These are phyloP conservation scores for Quercus parvula DNA, from an alignment of 306 rosid species.

Conservation along the genomic window DNA sequence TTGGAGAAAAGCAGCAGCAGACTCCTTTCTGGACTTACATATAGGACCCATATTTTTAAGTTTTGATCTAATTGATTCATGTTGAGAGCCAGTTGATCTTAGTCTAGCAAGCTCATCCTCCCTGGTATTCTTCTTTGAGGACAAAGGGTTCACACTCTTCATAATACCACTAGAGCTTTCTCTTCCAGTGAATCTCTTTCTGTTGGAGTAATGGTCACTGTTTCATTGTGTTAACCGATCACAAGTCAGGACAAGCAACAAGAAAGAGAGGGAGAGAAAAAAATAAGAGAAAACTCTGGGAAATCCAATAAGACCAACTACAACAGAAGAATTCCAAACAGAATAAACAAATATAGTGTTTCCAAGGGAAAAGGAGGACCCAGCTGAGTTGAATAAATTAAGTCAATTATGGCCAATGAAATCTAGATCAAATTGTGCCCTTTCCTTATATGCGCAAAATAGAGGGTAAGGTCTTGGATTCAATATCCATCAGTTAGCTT, in stretches of 20 bases:
- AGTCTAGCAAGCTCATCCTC: constrained; percentile 11
- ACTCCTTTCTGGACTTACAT: constrained; percentile 16
- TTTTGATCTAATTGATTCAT: constrained; percentile 7
- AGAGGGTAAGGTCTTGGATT: too few species aligned
- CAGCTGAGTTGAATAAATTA: background rate
- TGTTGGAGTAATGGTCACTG: background rate
- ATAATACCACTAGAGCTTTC: background rate
- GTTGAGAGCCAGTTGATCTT: background rate
- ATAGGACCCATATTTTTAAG: constrained; percentile 4
- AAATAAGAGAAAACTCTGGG: background rate
- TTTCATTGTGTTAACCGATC: background rate
- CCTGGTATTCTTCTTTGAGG: constrained; percentile 17
- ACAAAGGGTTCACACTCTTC: background rate
- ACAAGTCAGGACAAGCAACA: background rate
- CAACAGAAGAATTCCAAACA: background rate
- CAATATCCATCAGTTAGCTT: too few species aligned
- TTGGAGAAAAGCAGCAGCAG: constrained; percentile 1
- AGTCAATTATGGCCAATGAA: background rate
- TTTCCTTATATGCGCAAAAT: too few species aligned
- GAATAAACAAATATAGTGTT: background rate
- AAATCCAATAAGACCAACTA: background rate
- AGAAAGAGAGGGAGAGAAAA: background rate
- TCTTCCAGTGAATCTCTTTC: background rate
- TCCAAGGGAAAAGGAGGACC: background rate
- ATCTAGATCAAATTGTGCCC: too few species aligned